Evolutionary conservation across 2,329 filamentous ascomycete species (phyloP), one percentile per base, ranked within the genome.

Genomic region (Raffaelea albimanens): DNA sequence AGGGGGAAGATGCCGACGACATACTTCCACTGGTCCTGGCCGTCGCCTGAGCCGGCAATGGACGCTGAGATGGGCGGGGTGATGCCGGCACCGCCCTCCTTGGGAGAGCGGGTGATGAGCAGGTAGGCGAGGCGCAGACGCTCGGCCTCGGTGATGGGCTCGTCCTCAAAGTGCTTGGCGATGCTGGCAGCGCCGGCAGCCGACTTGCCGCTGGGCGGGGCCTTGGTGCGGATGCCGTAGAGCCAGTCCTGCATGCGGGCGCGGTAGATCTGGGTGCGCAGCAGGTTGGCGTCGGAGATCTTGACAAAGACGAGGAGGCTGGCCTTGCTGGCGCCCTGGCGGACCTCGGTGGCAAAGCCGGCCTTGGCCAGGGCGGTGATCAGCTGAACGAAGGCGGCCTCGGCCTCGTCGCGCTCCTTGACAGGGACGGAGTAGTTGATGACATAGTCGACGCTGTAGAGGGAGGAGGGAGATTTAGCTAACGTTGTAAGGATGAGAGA

Each of bases 161-260:
- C 84, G 16, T 78, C 69, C 50, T 82, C 71, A 45, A 94, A 76
- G 14, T 82, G 34, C 34, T 38, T 7, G 14, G 34, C 13, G 14
- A 38, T 16, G 34, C 18, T 38, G 25, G 25, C 25, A 5, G 20
- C 9, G 4, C 42, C 42, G 42, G 18, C 29, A 8, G 42, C 14
- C 83, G 48, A 81, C 21, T 22, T 44, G 47, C 45, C 43, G 50
- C 46, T 51, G 5, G 53, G 47, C 0, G 91, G 91, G 33, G 88
- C 82, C 19, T 80, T 77, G 44, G 85, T 76, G 53, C 88, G 83
- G 47, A 96, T 84, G 45, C 90, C 89, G 61, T 93, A 85, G 31
- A 97, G 79, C 88, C 90, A 98, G 67, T 97, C 93, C 61, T 89
- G 86, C 18, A 96, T 82, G 54, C 93, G 81, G 48, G 86, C 87